phyloP scores from a whole-genome alignment of 2,329 filamentous ascomycete genomes.

The Juglanconis juglandina region DNA sequence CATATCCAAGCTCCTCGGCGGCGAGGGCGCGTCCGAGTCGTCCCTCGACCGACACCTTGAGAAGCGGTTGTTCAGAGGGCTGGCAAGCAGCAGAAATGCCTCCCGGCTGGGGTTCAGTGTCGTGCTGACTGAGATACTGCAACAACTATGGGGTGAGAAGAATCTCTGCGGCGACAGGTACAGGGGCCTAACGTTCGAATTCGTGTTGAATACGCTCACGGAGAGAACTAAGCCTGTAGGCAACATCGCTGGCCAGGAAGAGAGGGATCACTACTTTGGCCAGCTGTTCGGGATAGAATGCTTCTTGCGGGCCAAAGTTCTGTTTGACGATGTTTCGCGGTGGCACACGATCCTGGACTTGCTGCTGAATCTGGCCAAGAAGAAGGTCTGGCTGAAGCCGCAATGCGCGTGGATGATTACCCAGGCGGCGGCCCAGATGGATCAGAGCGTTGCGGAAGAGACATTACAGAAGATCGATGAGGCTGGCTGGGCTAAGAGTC shows the following conservation, averaged over 20 bases:
- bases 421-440: constrained; percentile 64
- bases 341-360: constrained; percentile 70
- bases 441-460: constrained; percentile 53
- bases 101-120: constrained; percentile 86
- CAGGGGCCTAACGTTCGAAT: constrained; percentile 52
- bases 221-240: constrained; percentile 54
- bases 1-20: constrained; percentile 51
- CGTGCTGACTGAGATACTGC: constrained; percentile 76
- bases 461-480: constrained; percentile 62
- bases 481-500: constrained; percentile 70
- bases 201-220: constrained; percentile 48
- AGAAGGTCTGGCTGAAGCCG: constrained; percentile 85
- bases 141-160: constrained; percentile 61
- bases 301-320: constrained; percentile 73
- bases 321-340: constrained; percentile 58
- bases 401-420: constrained; percentile 83
- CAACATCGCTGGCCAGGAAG: constrained; percentile 65
- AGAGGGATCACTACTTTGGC: constrained; percentile 80
- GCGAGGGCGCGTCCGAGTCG: constrained; percentile 46
- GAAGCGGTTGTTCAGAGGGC: constrained; percentile 74
- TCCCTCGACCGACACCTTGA: constrained; percentile 58
- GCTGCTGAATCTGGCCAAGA: constrained; percentile 69
- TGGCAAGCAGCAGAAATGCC: constrained; percentile 86
- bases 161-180: constrained; percentile 46
- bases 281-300: constrained; percentile 84